phyloP scores from a whole-genome alignment of 345 rosid genomes.

The Hirschfeldia incana region DNA sequence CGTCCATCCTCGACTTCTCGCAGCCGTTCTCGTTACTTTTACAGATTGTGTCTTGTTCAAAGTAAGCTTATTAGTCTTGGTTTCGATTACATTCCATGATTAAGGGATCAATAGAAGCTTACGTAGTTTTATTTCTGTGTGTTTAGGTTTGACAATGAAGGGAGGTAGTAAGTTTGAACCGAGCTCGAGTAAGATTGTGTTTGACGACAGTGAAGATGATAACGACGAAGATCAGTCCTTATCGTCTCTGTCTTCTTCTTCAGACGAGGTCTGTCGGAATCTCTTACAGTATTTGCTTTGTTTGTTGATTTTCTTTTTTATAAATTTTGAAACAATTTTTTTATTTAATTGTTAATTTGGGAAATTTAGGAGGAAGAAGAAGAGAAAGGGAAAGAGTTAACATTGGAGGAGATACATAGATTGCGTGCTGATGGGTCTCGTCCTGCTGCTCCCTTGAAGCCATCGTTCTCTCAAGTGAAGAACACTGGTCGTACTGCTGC shows the following conservation, averaged over 20 bases:
- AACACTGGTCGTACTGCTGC: neutral
- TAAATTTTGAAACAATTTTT: neutral
- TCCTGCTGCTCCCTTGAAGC: conserved; percentile 24
- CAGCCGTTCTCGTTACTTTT: too few species aligned
- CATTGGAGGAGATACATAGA: conserved; percentile 79
- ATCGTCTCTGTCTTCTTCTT: conserved; percentile 37
- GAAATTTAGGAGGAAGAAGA: conserved; percentile 48
- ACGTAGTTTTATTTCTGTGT: neutral
- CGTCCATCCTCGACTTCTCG: too few species aligned
- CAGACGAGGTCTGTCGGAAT: conserved; percentile 32
- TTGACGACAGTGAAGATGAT: conserved; percentile 35
- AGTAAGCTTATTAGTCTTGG: too few species aligned
- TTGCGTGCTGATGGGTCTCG: conserved; percentile 72
- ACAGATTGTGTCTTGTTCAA: too few species aligned
- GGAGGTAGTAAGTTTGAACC: conserved; percentile 33
- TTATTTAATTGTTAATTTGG: neutral
- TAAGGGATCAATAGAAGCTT: too few species aligned
- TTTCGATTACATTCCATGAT: too few species aligned
- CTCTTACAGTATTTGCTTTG: neutral
- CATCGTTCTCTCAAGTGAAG: neutral
- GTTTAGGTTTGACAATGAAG: conserved; percentile 26
- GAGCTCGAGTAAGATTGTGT: conserved; percentile 33
- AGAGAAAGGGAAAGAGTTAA: conserved; percentile 62
- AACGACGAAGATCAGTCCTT: conserved; percentile 5
- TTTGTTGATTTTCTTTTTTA: neutral